Percentiles rank a stretch among this genome's conserved stretches.
phyloP scores from a whole-genome alignment of 257 asterid species.

The Ehretia macrophylla region DNA sequence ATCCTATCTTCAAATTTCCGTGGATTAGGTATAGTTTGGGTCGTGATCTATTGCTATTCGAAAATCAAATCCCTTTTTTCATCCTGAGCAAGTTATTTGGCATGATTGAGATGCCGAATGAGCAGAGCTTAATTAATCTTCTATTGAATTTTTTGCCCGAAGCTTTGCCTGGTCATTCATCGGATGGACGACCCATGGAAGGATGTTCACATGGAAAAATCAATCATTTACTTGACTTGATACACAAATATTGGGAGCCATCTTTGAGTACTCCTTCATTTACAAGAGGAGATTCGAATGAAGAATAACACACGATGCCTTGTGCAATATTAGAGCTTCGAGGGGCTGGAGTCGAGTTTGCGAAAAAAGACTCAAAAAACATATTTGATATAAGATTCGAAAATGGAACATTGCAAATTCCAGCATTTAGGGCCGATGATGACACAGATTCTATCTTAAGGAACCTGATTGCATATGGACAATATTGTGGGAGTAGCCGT shows the following conservation, averaged over 20 bases:
- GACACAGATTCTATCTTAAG: neutral
- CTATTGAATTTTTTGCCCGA: neutral
- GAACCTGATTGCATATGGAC: constrained; percentile 6
- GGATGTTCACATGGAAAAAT: too few relatives aligned
- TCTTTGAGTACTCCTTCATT: too few relatives aligned
- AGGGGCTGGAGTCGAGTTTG: constrained; percentile 3
- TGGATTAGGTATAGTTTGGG: constrained; percentile 5
- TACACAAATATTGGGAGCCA: too few relatives aligned
- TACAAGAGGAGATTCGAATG: neutral
- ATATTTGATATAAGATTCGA: constrained; percentile 2
- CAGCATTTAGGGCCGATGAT: neutral
- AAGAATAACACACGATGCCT: neutral
- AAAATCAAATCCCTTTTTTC: constrained; percentile 9
- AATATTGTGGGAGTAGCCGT: neutral
- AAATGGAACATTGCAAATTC: neutral
- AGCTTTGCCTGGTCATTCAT: neutral
- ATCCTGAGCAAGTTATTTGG: constrained; percentile 1
- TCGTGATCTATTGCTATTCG: constrained; percentile 5
- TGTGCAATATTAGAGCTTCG: neutral
- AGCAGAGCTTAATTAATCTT: neutral
- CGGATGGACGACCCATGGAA: too few relatives aligned
- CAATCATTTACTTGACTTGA: too few relatives aligned
- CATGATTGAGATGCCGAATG: neutral
- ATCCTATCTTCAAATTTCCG: neutral
- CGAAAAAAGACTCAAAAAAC: neutral